Evolutionary conservation across 2,329 filamentous ascomycete genomes (phyloP).

Genomic region (Penicillium sp.): DNA sequence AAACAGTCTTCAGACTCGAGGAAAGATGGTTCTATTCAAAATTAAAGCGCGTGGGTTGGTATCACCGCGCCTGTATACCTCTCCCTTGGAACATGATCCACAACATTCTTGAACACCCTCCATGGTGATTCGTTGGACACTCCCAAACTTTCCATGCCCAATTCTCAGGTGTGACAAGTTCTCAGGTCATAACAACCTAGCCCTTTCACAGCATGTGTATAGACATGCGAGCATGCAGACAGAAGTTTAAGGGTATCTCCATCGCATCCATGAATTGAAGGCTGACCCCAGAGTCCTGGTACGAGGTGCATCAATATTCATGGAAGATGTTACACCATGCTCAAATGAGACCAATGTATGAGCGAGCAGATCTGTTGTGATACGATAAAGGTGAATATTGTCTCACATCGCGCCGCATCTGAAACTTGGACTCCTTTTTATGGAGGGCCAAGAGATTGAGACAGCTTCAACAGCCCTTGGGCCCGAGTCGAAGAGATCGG

Average conservation of each 20-base stretch:
- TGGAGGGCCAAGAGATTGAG: neutral
- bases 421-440: neutral
- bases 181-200: neutral
- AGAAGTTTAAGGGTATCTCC: neutral
- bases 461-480: neutral
- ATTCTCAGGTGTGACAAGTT: neutral
- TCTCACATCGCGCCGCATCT: conserved; percentile 1
- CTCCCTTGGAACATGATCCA: neutral
- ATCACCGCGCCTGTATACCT: neutral
- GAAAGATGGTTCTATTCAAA: conserved; percentile 1
- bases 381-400: neutral
- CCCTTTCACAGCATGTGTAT: conserved; percentile 1
- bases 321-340: conserved; percentile 1
- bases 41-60: conserved; percentile 8
- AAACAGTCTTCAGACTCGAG: conserved; percentile 1
- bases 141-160: neutral
- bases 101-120: neutral
- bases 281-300: conserved; percentile 2
- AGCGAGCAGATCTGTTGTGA: neutral
- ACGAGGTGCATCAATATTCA: conserved; percentile 1
- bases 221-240: conserved; percentile 2
- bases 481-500: neutral
- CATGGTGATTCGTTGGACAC: neutral
- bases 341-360: neutral
- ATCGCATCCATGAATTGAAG: neutral